phyloP scores from a whole-genome alignment of 2,329 filamentous ascomycete species.

The Acrocalymma vagum region DNA sequence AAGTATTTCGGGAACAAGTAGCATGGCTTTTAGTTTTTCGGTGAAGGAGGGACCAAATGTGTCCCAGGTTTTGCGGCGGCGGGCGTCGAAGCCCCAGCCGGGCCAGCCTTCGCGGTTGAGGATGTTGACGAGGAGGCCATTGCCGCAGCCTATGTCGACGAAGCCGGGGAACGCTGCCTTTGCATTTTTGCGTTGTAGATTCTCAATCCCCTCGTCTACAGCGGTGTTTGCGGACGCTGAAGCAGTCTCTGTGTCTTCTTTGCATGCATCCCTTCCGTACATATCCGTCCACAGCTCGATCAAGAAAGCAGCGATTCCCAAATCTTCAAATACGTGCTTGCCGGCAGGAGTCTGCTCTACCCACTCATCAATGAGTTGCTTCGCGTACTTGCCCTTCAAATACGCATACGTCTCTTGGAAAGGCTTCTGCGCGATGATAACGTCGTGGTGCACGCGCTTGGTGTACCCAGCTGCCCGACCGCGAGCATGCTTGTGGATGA shows the following conservation, averaged over 20 bases:
- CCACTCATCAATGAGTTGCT: conserved; percentile 76
- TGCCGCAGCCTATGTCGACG: conserved; percentile 95
- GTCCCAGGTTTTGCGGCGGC: conserved; percentile 84
- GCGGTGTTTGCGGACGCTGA: neutral
- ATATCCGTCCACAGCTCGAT: conserved; percentile 91
- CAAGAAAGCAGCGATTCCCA: conserved; percentile 89
- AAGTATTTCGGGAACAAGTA: conserved; percentile 67
- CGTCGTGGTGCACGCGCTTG: conserved; percentile 86
- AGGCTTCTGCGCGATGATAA: conserved; percentile 76
- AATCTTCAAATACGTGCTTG: conserved; percentile 96
- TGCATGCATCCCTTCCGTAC: conserved; percentile 61
- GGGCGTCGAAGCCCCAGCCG: conserved; percentile 92
- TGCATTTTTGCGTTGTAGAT: conserved; percentile 7
- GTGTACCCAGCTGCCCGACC: conserved; percentile 72
- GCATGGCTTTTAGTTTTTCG: conserved; percentile 63
- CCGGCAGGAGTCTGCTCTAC: conserved; percentile 84
- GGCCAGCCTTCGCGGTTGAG: conserved; percentile 80
- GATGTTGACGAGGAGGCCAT: conserved; percentile 87
- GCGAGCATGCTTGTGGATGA: conserved; percentile 77
- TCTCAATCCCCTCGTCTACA: conserved; percentile 1
- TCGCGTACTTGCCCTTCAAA: conserved; percentile 82
- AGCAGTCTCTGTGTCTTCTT: conserved; percentile 13
- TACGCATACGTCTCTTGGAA: conserved; percentile 84
- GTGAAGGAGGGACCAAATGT: conserved; percentile 67
- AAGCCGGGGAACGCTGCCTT: conserved; percentile 77